Conservation (phyloP, 371 early-diverging fungal genomes). For the Mortierella sp. region DNA sequence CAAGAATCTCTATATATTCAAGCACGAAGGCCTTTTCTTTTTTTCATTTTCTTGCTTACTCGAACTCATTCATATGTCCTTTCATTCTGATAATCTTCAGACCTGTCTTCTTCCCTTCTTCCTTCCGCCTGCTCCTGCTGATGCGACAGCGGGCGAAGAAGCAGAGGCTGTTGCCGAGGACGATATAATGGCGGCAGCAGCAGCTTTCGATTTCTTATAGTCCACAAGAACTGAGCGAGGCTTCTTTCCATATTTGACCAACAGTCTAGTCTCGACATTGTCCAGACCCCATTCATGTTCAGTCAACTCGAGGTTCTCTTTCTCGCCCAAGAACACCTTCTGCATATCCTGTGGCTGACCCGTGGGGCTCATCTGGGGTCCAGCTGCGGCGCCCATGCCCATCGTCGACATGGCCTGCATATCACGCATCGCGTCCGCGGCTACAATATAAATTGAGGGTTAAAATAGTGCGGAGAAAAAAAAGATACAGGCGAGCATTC, state of each 20-base stretch:
- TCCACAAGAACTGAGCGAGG: constrained; percentile 38
- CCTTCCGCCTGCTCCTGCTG: constrained; percentile 16
- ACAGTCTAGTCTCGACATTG: constrained; percentile 84
- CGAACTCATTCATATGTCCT: too few relatives aligned
- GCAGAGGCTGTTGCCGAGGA: constrained; percentile 9
- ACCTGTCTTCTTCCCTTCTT: constrained; percentile 50
- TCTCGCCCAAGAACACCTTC: constrained; percentile 88
- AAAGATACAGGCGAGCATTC: not conserved
- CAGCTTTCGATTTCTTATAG: constrained; percentile 31
- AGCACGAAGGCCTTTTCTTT: too few relatives aligned
- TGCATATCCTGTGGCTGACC: constrained; percentile 84
- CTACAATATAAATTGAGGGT: constrained; percentile 46
- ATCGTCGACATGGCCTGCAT: constrained; percentile 87
- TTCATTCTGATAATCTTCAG: not conserved
- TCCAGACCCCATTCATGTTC: constrained; percentile 87
- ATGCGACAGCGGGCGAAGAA: constrained; percentile 8
- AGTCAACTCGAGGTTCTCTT: constrained; percentile 87
- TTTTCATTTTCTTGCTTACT: too few relatives aligned
- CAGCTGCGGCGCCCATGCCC: constrained; percentile 78
- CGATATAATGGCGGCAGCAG: constrained; percentile 4
- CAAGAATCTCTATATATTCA: too few relatives aligned
- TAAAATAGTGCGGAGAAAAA: not conserved
- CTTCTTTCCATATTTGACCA: constrained; percentile 81
- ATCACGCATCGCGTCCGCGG: constrained; percentile 89
- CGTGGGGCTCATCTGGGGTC: constrained; percentile 55